Conservation (phyloP, 495 filamentous ascomycete genomes). For the Tuber umbilicatum region DNA sequence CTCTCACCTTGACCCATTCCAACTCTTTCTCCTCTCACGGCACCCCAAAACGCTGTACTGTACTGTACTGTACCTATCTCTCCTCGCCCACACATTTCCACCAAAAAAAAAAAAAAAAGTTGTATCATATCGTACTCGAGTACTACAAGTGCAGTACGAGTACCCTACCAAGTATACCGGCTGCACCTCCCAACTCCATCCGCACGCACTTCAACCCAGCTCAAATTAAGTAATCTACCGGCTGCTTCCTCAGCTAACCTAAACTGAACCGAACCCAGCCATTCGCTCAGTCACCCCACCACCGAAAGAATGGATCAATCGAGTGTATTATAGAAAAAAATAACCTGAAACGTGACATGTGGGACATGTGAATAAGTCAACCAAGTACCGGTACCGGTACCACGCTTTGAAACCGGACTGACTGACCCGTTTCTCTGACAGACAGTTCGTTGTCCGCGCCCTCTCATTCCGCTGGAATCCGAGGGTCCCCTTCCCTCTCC, state of each 20-base stretch:
- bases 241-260: background rate
- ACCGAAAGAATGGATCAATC: background rate
- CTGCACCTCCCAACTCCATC: background rate
- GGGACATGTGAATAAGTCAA: background rate
- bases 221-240: background rate
- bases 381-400: background rate
- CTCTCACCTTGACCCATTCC: background rate
- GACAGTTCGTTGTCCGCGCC: background rate
- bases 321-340: background rate
- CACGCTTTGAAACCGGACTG: background rate
- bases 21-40: background rate
- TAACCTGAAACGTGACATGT: slow-evolving; percentile 1
- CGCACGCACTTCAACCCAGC: background rate
- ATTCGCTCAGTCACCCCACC: background rate
- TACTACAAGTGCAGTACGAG: background rate
- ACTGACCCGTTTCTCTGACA: background rate
- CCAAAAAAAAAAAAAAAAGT: background rate
- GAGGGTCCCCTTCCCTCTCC: background rate
- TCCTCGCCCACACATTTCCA: background rate
- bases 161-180: background rate
- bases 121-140: too few relatives aligned
- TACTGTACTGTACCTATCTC: background rate
- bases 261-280: background rate
- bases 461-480: background rate
- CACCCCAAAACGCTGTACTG: background rate